These are phyloP conservation scores for Globisporangium viniferum DNA, from an alignment of 352 stramenopile species.

Conservation along the genomic window DNA sequence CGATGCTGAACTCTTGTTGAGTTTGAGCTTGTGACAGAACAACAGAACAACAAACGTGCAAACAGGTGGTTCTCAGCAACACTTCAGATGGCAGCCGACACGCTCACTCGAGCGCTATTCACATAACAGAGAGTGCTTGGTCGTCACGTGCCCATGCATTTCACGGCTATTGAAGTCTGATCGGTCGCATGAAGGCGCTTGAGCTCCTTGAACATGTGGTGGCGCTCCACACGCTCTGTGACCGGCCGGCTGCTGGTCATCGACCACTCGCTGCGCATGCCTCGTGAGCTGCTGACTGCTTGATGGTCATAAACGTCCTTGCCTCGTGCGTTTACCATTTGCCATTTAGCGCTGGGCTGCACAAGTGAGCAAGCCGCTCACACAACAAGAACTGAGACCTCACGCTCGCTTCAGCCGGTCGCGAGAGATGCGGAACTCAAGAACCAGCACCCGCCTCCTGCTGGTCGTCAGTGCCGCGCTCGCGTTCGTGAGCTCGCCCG, in stretches of 20 bases:
- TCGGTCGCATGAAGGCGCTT: background rate
- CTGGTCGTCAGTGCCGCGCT: background rate
- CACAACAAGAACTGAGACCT: background rate
- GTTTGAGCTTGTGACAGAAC: no score
- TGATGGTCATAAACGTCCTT: background rate
- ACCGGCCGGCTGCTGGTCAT: background rate
- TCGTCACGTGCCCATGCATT: background rate
- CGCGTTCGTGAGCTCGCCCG: constrained; percentile 4
- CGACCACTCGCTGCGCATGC: background rate
- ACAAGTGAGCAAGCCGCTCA: background rate
- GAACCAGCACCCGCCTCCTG: background rate
- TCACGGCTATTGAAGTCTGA: background rate
- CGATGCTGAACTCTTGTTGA: no score
- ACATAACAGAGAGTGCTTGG: background rate
- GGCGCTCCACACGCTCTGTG: background rate
- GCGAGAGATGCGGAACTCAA: background rate
- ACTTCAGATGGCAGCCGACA: background rate
- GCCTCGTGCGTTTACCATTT: background rate
- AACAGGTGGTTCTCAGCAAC: background rate
- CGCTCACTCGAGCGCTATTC: background rate
- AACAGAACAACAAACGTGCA: no score
- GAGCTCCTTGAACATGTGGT: background rate
- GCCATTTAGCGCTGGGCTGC: background rate
- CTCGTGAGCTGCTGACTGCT: background rate
- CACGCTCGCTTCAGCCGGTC: background rate